A percentile compares a stretch with the other conserved stretches of the same genome.
These are phyloP conservation scores for Galerina marginata DNA, from an alignment of 768 basidiomycete genomes.

Conservation along the genomic window DNA sequence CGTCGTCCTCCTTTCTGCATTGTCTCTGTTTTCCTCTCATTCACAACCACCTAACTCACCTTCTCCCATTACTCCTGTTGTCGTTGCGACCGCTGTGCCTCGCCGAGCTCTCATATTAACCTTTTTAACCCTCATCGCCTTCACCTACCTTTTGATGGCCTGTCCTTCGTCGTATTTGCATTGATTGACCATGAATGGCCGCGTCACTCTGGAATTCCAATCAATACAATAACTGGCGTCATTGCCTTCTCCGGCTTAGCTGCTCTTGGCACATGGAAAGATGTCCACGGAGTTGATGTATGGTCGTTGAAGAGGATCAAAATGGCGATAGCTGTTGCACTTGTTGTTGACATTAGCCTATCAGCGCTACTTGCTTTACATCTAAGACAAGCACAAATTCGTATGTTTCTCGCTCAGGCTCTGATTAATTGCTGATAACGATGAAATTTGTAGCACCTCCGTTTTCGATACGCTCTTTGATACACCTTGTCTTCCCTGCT, in stretches of 20 bases:
- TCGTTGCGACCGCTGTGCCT: constrained; percentile 74
- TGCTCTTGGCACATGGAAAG: constrained; percentile 80
- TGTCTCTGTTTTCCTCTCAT: constrained; percentile 62
- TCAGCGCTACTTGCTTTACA: constrained; percentile 56
- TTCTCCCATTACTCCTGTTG: constrained; percentile 78
- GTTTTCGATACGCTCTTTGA: constrained; percentile 34
- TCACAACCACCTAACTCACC: constrained; percentile 51
- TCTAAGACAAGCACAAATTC: constrained; percentile 38
- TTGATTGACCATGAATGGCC: constrained; percentile 73
- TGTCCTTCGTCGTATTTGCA: constrained; percentile 68
- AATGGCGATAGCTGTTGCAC: constrained; percentile 53
- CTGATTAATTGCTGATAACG: constrained; percentile 15
- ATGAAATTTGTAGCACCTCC: constrained; percentile 26
- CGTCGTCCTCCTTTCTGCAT: constrained; percentile 62
- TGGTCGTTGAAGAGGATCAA: constrained; percentile 69
- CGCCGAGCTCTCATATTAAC: constrained; percentile 77
- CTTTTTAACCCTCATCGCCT: constrained; percentile 69
- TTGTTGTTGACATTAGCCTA: constrained; percentile 65
- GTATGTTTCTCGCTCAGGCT: constrained; percentile 31
- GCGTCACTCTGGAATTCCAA: constrained; percentile 63
- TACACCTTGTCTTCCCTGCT: constrained; percentile 57
- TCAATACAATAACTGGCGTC: constrained; percentile 71
- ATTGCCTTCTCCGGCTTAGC: constrained; percentile 75
- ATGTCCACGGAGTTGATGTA: constrained; percentile 68
- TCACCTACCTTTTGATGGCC: constrained; percentile 79